Evolutionary conservation across 2,329 filamentous ascomycete genomes (phyloP).

Genomic region (Ascochyta koolunga): DNA sequence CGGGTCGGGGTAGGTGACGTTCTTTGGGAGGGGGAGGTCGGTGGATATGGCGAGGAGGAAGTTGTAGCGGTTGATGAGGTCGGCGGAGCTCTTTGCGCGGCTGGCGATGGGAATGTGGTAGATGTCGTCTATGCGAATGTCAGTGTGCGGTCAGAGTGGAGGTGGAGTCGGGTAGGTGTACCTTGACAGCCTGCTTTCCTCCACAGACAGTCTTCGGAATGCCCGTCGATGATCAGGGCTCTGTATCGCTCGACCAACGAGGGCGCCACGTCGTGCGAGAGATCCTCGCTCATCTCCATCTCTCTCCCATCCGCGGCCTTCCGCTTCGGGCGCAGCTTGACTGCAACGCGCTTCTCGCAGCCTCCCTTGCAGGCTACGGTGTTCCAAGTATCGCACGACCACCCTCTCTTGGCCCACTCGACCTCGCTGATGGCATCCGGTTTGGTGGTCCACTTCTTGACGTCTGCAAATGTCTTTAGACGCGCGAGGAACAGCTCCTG

Average conservation of each 20-base stretch:
- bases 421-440: conserved; percentile 85
- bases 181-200: conserved; percentile 84
- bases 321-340: conserved; percentile 69
- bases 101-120: conserved; percentile 61
- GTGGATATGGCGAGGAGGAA: conserved; percentile 44
- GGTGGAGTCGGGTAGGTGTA: conserved; percentile 47
- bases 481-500: conserved; percentile 80
- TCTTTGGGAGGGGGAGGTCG: conserved; percentile 42
- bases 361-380: conserved; percentile 81
- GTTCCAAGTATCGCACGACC: conserved; percentile 76
- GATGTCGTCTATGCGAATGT: conserved; percentile 60
- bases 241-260: conserved; percentile 78
- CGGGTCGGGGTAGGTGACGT: conserved; percentile 43
- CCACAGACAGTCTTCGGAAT: conserved; percentile 86
- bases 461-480: conserved; percentile 85
- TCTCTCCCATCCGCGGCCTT: conserved; percentile 49
- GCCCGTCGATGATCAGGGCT: conserved; percentile 73
- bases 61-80: conserved; percentile 49
- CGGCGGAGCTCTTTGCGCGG: conserved; percentile 45
- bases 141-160: conserved; percentile 15
- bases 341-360: conserved; percentile 82
- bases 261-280: conserved; percentile 57
- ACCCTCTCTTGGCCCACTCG: conserved; percentile 92
- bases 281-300: conserved; percentile 60
- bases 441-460: conserved; percentile 93